These are phyloP conservation scores for Vaccinium darrowii DNA, from an alignment of 148 eudicot species.

Conservation along the genomic window DNA sequence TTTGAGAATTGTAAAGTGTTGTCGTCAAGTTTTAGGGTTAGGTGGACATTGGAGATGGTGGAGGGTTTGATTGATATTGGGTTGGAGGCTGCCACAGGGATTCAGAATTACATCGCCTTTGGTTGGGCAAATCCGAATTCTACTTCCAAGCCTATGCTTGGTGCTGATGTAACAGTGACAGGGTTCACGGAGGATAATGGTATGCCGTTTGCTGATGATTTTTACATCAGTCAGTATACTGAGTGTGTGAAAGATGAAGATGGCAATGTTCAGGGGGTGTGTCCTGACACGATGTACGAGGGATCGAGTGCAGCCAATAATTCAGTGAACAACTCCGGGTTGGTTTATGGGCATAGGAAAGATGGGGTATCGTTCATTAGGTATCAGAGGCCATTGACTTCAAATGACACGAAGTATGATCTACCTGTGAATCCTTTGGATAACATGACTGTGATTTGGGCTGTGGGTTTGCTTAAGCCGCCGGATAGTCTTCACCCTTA, in stretches of 20 bases:
- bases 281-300: constrained; percentile 68
- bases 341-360: constrained; percentile 82
- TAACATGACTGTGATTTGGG: constrained; percentile 81
- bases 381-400: constrained; percentile 53
- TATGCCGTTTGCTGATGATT: constrained; percentile 84
- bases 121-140: constrained; percentile 87
- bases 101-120: constrained; percentile 82
- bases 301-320: constrained; percentile 27
- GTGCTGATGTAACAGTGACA: constrained; percentile 69
- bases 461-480: constrained; percentile 76
- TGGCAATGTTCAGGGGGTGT: constrained; percentile 65
- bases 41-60: constrained; percentile 73
- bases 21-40: constrained; percentile 57
- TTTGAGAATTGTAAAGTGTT: constrained; percentile 77
- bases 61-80: constrained; percentile 70
- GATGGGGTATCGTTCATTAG: constrained; percentile 83
- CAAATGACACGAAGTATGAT: constrained; percentile 68
- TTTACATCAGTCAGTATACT: constrained; percentile 65
- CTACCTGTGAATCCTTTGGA: constrained; percentile 44
- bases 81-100: constrained; percentile 66
- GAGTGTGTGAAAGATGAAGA: constrained; percentile 59
- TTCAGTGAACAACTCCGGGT: constrained; percentile 53
- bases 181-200: constrained; percentile 69
- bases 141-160: constrained; percentile 59
- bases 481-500: constrained; percentile 75